Conservation (phyloP, 495 filamentous ascomycete species). For the Penicillium macrosclerotiorum region DNA sequence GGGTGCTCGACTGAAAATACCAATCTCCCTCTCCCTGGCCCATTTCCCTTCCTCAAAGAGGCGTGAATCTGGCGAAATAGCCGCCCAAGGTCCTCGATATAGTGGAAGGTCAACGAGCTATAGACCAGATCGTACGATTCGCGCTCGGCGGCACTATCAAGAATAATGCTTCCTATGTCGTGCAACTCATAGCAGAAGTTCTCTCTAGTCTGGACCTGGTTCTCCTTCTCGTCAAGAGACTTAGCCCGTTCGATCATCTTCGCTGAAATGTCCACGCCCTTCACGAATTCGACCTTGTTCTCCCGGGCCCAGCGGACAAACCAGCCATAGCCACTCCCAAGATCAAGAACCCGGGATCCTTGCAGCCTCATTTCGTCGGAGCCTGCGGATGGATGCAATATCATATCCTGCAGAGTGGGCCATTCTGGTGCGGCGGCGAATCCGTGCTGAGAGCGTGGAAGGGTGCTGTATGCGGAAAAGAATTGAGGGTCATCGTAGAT, state of each 20-base stretch:
- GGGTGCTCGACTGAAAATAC: slow-evolving; percentile 28
- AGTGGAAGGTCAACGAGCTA: slow-evolving; percentile 24
- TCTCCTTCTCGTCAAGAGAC: slow-evolving; percentile 7
- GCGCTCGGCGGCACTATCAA: not conserved
- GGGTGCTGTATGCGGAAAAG: slow-evolving; percentile 18
- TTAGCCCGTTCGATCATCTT: slow-evolving; percentile 21
- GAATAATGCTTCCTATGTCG: slow-evolving; percentile 3
- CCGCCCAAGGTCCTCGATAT: slow-evolving; percentile 16
- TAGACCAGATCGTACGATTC: slow-evolving; percentile 19
- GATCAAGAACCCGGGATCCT: slow-evolving; percentile 12
- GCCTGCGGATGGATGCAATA: not conserved
- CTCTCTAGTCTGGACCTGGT: not conserved
- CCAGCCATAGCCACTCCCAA: slow-evolving; percentile 27
- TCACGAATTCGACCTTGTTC: slow-evolving; percentile 7
- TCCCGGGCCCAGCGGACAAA: slow-evolving; percentile 23
- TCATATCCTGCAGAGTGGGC: slow-evolving; percentile 17
- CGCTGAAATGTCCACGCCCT: slow-evolving; percentile 20
- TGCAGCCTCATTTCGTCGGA: too few species aligned
- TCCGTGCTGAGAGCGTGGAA: slow-evolving; percentile 23
- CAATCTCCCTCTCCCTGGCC: slow-evolving; percentile 1
- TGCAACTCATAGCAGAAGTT: slow-evolving; percentile 1
- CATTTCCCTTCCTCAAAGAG: slow-evolving; percentile 3
- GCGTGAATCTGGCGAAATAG: slow-evolving; percentile 12
- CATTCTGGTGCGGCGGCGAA: slow-evolving; percentile 21
- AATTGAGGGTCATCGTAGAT: slow-evolving; percentile 24